Evolutionary conservation across 2,329 filamentous ascomycete species (phyloP).

Genomic region (Diaporthe sp.): DNA sequence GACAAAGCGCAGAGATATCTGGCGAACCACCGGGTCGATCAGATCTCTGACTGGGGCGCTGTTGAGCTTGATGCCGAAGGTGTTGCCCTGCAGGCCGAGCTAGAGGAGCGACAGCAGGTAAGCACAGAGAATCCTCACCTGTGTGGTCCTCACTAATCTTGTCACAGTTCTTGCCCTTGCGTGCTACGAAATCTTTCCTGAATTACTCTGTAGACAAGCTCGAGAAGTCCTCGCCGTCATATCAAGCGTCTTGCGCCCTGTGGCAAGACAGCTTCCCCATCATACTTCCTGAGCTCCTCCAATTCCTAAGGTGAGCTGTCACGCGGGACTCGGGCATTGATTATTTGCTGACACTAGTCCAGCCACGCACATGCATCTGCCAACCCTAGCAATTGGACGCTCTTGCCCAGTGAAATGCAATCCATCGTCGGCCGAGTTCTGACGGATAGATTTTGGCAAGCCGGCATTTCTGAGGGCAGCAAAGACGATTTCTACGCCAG

Average conservation of each 20-base stretch:
- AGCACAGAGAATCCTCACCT: conserved; percentile 37
- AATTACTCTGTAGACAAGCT: conserved; percentile 92
- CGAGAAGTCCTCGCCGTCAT: conserved; percentile 78
- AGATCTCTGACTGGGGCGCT: conserved; percentile 85
- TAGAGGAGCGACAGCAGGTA: conserved; percentile 81
- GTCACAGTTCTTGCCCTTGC: conserved; percentile 77
- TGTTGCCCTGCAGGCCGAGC: conserved; percentile 79
- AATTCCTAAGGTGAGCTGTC: conserved; percentile 76
- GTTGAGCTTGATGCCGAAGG: conserved; percentile 84
- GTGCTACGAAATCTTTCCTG: conserved; percentile 92
- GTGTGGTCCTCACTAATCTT: not conserved
- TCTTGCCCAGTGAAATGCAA: conserved; percentile 81
- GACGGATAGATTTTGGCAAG: conserved; percentile 98
- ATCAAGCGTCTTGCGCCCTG: conserved; percentile 81
- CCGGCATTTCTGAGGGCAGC: conserved; percentile 94
- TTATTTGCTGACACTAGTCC: conserved; percentile 36
- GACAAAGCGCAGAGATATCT: conserved; percentile 87
- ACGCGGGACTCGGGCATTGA: not conserved
- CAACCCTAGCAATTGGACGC: conserved; percentile 85
- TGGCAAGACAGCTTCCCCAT: conserved; percentile 87
- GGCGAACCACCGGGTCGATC: conserved; percentile 77
- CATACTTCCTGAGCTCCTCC: conserved; percentile 87
- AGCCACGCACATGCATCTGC: conserved; percentile 93
- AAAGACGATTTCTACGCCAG: conserved; percentile 97
- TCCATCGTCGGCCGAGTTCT: conserved; percentile 84